Evolutionary conservation across 345 rosid genomes (phyloP).

Genomic region (Geranium brycei): DNA sequence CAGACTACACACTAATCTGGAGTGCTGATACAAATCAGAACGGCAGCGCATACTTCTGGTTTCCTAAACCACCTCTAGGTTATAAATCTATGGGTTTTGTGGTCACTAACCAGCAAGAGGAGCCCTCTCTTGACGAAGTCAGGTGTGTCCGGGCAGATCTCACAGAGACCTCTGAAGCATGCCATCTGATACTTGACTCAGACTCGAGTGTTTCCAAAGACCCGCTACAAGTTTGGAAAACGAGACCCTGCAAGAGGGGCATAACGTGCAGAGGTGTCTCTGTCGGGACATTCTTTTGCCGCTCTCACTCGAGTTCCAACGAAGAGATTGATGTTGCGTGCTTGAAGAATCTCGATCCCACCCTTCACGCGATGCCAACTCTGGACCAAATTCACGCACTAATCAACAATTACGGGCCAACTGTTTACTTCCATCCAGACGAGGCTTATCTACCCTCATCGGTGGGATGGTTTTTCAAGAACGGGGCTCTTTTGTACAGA

Average conservation of each 20-base stretch:
- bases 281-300: slow-evolving; percentile 73
- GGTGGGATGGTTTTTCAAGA: slow-evolving; percentile 77
- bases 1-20: slow-evolving; percentile 47
- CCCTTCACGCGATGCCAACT: slow-evolving; percentile 63
- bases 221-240: slow-evolving; percentile 51
- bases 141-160: slow-evolving; percentile 78
- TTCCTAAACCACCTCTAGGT: slow-evolving; percentile 66
- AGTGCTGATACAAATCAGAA: slow-evolving; percentile 23
- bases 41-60: slow-evolving; percentile 60
- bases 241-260: slow-evolving; percentile 60
- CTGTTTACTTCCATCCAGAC: slow-evolving; percentile 79
- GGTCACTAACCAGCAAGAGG: slow-evolving; percentile 33
- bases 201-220: slow-evolving; percentile 23
- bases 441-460: slow-evolving; percentile 83
- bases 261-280: slow-evolving; percentile 54
- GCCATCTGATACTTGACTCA: slow-evolving; percentile 29
- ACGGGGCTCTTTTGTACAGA: slow-evolving; percentile 53
- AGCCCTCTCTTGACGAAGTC: slow-evolving; percentile 52
- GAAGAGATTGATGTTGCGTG: slow-evolving; percentile 44
- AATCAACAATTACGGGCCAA: slow-evolving; percentile 66
- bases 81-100: slow-evolving; percentile 73
- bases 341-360: slow-evolving; percentile 53
- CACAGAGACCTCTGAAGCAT: slow-evolving; percentile 58
- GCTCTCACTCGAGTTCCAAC: slow-evolving; percentile 23
- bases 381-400: slow-evolving; percentile 63